Base-by-base conservation (phyloP, 2,329 filamentous ascomycete species). In the Amauroascus verrucosus region DNA sequence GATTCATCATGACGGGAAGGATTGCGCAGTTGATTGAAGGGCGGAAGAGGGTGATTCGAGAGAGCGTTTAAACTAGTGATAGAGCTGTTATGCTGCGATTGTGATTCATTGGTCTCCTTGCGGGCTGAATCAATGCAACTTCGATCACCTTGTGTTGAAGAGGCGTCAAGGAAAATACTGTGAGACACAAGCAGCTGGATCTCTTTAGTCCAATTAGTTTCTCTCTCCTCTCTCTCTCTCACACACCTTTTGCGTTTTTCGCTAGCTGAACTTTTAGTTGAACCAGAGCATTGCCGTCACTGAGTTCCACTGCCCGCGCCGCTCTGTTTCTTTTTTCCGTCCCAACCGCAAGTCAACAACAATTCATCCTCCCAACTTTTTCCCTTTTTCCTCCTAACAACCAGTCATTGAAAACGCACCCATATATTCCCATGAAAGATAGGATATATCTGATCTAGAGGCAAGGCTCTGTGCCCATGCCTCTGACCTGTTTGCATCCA, bases 1-100 rank as follows among this genome's bases (percentile, higher is more conserved):
- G 91, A 75, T 96, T 91, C 75, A 95, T 78, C 67, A 72, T 78
- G 49, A 18, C 16, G 24, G 48, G 28, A 16, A 26, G 20, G 13
- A 20, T 16, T 14, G 41, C 28, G 33, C 2, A 4, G 8, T 20
- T 37, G 1, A 6, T 11, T 18, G 5, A 30, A 24, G 22, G 8
- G 33, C 6, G 24, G 38, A 41, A 11, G 38, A 41, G 16, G 16
- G 6, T 24, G 20, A 6, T 11, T 38, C 35, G 2, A 16, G 14
- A 9, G 35, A 2, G 8, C n/a, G 32, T 3, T 38, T 38, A 5
- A 5, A 14, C 35, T 16, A 16, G 35, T 38, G 4, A 9, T 18
- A 38, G 35, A 38, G n/a, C n/a, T 16, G 33, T 38, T 5, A 18
- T 16, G 35, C 6, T 38, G n/a, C 13, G 13, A 35, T 35, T 35